These are phyloP conservation scores for Pythium guiyangense DNA, from an alignment of 352 stramenopile genomes.

Conservation along the genomic window DNA sequence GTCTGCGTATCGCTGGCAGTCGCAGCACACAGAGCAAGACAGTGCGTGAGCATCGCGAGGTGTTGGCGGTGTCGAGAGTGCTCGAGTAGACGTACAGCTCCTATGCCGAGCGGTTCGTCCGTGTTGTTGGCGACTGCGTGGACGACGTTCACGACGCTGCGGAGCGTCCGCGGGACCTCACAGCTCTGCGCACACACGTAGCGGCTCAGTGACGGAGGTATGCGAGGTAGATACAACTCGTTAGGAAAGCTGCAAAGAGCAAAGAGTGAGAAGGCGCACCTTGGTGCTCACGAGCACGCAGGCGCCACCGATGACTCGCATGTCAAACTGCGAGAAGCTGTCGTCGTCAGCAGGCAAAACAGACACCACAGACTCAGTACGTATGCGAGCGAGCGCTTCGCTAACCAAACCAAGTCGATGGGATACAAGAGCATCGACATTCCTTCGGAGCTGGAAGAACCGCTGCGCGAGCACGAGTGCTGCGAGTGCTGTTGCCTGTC, in stretches of 20 bases:
- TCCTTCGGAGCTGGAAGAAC: background rate
- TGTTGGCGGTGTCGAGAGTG: background rate
- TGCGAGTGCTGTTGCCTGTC: background rate
- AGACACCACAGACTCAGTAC: background rate
- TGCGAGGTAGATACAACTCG: background rate
- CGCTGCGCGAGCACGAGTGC: background rate
- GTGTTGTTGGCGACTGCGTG: constrained; percentile 28
- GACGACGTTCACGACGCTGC: constrained; percentile 47
- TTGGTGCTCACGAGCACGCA: constrained; percentile 18
- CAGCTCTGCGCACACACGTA: constrained; percentile 21
- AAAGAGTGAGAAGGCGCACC: background rate
- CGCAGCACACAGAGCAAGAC: constrained; percentile 7
- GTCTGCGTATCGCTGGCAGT: constrained; percentile 26
- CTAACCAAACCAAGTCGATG: background rate
- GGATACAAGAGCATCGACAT: background rate
- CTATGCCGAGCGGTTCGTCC: constrained; percentile 23
- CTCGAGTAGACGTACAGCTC: constrained; percentile 16
- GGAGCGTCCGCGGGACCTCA: constrained; percentile 37
- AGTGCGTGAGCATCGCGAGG: background rate
- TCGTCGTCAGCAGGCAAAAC: background rate
- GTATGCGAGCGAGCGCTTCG: background rate
- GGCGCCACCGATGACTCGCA: constrained; percentile 15
- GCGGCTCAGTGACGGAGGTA: background rate
- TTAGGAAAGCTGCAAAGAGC: background rate
- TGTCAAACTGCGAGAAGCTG: constrained; percentile 17